Evolutionary conservation across 306 rosid species (phyloP).

Genomic region (Cicer chorassanicum): DNA sequence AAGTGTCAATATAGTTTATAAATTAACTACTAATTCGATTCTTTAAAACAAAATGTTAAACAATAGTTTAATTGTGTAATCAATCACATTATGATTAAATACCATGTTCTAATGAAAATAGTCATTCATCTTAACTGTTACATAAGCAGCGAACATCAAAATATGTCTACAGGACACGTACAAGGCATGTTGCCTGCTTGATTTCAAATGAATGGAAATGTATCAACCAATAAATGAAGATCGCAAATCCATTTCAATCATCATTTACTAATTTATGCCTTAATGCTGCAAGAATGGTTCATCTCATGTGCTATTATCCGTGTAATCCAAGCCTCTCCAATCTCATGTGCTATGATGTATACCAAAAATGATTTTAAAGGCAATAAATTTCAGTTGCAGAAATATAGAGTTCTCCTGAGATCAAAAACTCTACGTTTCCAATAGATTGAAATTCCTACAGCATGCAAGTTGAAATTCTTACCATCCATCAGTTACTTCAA

Average conservation of each 20-base stretch:
- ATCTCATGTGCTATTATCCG: neutral
- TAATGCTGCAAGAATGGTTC: neutral
- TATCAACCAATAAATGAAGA: neutral
- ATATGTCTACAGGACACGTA: neutral
- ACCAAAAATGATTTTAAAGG: conserved; percentile 19
- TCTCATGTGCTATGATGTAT: too few relatives aligned
- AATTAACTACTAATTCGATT: too few relatives aligned
- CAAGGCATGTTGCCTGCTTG: neutral
- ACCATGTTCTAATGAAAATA: too few relatives aligned
- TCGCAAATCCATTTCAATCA: neutral
- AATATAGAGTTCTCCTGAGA: neutral
- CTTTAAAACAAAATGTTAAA: too few relatives aligned
- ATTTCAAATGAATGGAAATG: neutral
- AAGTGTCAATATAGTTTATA: too few relatives aligned
- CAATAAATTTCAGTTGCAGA: conserved; percentile 15
- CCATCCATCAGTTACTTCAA: conserved; percentile 90
- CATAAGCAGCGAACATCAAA: neutral
- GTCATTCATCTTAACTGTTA: neutral
- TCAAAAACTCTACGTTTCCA: neutral
- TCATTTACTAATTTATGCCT: neutral
- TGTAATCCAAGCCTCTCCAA: neutral
- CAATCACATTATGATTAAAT: too few relatives aligned
- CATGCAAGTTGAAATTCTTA: conserved; percentile 42
- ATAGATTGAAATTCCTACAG: neutral
- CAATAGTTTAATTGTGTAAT: too few relatives aligned